phyloP scores from a whole-genome alignment of 257 asterid genomes.

The Solanum ahanhuiri region DNA sequence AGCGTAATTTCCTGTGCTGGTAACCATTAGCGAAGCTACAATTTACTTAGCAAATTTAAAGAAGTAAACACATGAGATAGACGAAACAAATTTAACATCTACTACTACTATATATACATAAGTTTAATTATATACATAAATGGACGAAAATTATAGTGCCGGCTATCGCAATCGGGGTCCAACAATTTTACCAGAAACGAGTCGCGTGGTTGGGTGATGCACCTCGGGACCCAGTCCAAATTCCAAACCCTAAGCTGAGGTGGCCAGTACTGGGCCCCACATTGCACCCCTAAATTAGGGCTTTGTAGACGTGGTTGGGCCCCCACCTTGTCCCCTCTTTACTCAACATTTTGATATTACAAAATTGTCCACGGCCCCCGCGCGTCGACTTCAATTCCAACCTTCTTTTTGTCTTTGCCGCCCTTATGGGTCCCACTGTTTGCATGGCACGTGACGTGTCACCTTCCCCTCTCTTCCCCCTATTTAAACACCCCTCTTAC shows the following conservation, averaged over 20 bases:
- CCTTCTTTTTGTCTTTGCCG: conserved; percentile 19
- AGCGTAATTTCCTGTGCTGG: background rate
- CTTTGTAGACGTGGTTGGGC: conserved; percentile 20
- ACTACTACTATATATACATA: no score
- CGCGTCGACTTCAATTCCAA: conserved; percentile 28
- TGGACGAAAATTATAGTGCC: conserved; percentile 9
- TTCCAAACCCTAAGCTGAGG: conserved; percentile 21
- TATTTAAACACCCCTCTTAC: conserved; percentile 31
- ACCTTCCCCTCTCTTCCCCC: conserved; percentile 7
- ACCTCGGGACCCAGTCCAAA: conserved; percentile 15
- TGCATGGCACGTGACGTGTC: conserved; percentile 46
- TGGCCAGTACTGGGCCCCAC: conserved; percentile 36
- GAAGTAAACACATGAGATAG: no score
- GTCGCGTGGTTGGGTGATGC: conserved; percentile 45
- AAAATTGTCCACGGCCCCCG: conserved; percentile 22
- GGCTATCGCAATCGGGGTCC: conserved; percentile 69
- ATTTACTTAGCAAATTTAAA: background rate
- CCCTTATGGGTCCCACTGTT: conserved; percentile 20
- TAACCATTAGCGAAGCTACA: background rate
- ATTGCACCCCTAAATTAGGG: conserved; percentile 10
- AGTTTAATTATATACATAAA: no score
- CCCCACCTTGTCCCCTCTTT: conserved; percentile 20
- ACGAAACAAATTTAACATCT: no score
- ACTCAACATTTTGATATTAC: conserved; percentile 11
- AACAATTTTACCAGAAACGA: conserved; percentile 55